phyloP scores from a whole-genome alignment of 1,139 yeast genomes.

The Suhomyces chickasaworum region DNA sequence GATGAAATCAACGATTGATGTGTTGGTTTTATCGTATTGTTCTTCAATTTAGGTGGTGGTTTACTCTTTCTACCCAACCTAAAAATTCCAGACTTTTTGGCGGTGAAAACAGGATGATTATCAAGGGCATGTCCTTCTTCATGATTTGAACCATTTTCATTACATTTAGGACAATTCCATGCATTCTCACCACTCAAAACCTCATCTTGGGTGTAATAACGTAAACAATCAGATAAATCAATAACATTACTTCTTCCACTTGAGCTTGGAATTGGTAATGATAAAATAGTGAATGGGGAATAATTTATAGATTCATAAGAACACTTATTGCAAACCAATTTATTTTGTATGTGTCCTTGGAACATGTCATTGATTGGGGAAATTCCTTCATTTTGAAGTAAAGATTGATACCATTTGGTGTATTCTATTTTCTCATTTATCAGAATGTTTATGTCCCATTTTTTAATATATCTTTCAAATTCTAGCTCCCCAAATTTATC shows the following conservation, averaged over 20 bases:
- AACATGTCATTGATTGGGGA: conserved; percentile 66
- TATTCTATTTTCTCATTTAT: conserved; percentile 51
- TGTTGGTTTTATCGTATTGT: conserved; percentile 13
- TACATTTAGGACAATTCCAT: conserved; percentile 77
- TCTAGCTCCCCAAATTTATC: conserved; percentile 19
- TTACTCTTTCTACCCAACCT: conserved; percentile 38
- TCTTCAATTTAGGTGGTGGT: conserved; percentile 32
- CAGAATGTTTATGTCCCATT: conserved; percentile 38
- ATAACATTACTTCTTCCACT: conserved; percentile 30
- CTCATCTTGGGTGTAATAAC: conserved; percentile 69
- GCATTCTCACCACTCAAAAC: conserved; percentile 70
- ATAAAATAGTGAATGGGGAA: conserved; percentile 63
- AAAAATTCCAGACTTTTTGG: conserved; percentile 37
- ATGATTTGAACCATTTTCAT: conserved; percentile 13
- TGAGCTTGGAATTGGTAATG: conserved; percentile 64
- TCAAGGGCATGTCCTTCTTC: conserved; percentile 25
- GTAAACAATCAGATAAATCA: conserved; percentile 62
- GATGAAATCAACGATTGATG: conserved; percentile 26
- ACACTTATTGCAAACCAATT: conserved; percentile 64
- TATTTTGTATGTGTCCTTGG: conserved; percentile 70
- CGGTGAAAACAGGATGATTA: conserved; percentile 42
- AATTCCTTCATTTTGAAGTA: conserved; percentile 56
- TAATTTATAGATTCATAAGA: conserved; percentile 58
- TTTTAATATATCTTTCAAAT: conserved; percentile 30
- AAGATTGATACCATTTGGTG: conserved; percentile 57